Base-by-base conservation (phyloP, 1,284 basidiomycete species). In the Fistulinella cinereoalba region DNA sequence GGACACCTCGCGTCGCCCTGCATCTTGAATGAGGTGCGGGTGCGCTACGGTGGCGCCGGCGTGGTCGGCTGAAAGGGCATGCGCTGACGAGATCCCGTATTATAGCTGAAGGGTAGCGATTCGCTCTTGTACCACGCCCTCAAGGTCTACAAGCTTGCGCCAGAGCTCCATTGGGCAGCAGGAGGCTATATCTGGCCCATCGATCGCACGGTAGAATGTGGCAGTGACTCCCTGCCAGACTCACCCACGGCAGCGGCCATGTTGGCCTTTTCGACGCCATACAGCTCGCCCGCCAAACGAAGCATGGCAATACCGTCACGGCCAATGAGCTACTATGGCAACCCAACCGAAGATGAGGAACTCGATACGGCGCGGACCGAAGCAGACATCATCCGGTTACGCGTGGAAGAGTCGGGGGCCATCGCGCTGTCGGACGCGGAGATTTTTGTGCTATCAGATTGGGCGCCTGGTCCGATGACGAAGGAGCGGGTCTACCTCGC, bases 121-220 rank as follows among this genome's bases (percentile, higher is more conserved):
- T 80, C 83, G 5, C 63, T 87, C 29, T 65, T 90, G 12, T 88
- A 86, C 62, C 83, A 86, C 47, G 83, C 85, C 3, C 68, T 90
- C 57, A 87, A 85, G 64, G 64, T 83, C 22, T 88, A 82, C 70
- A 87, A 88, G 53, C 78, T 90, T 29, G 64, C 70, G 2, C 84
- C 85, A 0, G 84, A 85, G 52, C 73, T 90, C 1, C 82, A 85
- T 46, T 90, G 86, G 83, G 80, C 80, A 18, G 87, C 88, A 22
- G 86, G 86, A 6, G 85, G 85, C 12, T 88, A 84, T 64, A 74
- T 90, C 51, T 90, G 88, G 87, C 81, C 86, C 2, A 74, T 80
- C 27, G 83, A 86, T 55, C 77, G 78, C 46, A 75, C 77, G 0
- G 83, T 88, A 11, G 82, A 87, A 56, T 76, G 81, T 53, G 73